A percentile compares a stretch with the other conserved stretches of the same genome.
These are phyloP conservation scores for Fusarium foetens DNA, from an alignment of 2,329 filamentous ascomycete species.

Conservation along the genomic window DNA sequence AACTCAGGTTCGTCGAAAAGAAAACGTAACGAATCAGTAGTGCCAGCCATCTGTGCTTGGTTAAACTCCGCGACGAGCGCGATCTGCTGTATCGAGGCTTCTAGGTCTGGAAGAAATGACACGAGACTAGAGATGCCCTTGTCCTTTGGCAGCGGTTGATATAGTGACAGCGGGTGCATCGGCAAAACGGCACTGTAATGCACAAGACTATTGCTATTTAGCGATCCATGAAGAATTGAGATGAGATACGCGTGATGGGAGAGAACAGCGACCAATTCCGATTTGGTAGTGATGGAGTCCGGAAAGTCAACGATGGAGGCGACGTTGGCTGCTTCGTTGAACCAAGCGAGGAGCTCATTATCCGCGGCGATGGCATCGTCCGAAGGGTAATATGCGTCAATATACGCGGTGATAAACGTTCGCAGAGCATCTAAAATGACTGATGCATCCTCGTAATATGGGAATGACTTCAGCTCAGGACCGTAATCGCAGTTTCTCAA, in stretches of 20 bases:
- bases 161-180: background rate
- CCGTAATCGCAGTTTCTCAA: background rate
- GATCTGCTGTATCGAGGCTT: background rate
- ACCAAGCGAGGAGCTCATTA: background rate
- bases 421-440: fast-evolving
- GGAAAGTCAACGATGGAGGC: background rate
- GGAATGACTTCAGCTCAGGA: background rate
- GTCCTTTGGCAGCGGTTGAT: background rate
- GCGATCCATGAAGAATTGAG: fast-evolving
- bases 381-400: background rate
- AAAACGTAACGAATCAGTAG: background rate
- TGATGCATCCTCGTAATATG: background rate
- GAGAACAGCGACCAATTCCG: fast-evolving
- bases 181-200: background rate
- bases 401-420: background rate
- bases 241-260: background rate
- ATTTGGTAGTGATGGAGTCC: fast-evolving
- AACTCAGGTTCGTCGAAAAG: background rate
- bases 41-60: background rate
- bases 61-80: fast-evolving
- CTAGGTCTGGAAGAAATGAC: background rate
- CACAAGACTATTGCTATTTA: background rate
- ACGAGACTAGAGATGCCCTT: background rate
- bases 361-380: background rate
- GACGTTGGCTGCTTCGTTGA: background rate